A percentile compares a stretch with the other conserved stretches of the same genome.
Conservation (phyloP, 2,329 filamentous ascomycete species). For the Botrytis byssoidea region DNA sequence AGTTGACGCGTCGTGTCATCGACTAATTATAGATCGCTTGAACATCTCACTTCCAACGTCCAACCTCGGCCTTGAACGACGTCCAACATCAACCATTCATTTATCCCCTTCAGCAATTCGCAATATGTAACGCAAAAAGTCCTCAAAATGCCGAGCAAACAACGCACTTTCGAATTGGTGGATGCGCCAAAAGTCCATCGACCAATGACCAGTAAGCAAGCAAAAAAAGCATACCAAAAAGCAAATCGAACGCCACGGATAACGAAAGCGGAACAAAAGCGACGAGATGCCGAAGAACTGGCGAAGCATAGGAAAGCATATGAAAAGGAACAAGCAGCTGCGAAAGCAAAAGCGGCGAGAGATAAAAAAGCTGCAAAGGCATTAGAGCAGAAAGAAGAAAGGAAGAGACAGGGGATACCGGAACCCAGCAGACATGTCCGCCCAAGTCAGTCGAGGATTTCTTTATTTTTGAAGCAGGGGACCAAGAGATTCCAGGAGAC, state of each 20-base stretch:
- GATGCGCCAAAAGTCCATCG: slow-evolving; percentile 34
- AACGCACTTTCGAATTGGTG: slow-evolving; percentile 44
- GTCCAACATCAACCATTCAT: neutral
- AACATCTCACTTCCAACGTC: neutral
- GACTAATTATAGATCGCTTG: neutral
- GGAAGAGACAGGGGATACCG: slow-evolving; percentile 52
- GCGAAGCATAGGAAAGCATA: slow-evolving; percentile 49
- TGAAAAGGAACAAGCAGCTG: slow-evolving; percentile 52
- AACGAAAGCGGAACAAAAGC: slow-evolving; percentile 41
- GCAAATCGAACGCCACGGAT: slow-evolving; percentile 44
- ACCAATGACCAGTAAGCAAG: slow-evolving; percentile 52
- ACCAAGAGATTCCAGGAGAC: slow-evolving; percentile 31
- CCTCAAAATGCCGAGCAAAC: slow-evolving; percentile 2
- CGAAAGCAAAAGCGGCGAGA: slow-evolving; percentile 49
- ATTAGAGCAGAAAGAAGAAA: slow-evolving; percentile 48
- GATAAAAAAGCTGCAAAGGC: slow-evolving; percentile 59
- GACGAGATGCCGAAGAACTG: slow-evolving; percentile 44
- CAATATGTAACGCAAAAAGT: neutral
- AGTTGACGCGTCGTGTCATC: neutral
- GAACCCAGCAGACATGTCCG: slow-evolving; percentile 48
- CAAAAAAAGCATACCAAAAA: slow-evolving; percentile 47
- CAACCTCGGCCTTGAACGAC: neutral
- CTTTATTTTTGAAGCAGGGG: slow-evolving; percentile 47
- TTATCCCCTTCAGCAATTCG: neutral
- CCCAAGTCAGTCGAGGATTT: slow-evolving; percentile 58